Evolutionary conservation across 2,329 filamentous ascomycete species (phyloP).

Genomic region (Aspergillus fructus): DNA sequence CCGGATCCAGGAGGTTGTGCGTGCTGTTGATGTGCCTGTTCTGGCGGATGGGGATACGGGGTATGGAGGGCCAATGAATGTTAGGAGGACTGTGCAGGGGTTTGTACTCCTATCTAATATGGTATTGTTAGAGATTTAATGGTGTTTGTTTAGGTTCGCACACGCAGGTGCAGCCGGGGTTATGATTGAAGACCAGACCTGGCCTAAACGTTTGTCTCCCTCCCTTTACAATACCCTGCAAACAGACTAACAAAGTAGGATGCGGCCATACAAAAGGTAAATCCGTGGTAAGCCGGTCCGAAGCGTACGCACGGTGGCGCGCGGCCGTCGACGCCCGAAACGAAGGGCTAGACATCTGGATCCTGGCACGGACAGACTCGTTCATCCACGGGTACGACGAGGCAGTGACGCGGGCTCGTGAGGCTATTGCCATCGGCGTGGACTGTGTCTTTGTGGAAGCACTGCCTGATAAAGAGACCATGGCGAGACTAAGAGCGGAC

Average conservation of each 20-base stretch:
- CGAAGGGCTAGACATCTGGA: slow-evolving; percentile 47
- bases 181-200: slow-evolving; percentile 51
- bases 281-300: slow-evolving; percentile 45
- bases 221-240: neutral
- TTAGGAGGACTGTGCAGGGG: slow-evolving; percentile 46
- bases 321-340: slow-evolving; percentile 49
- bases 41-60: slow-evolving; percentile 51
- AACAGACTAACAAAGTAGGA: slow-evolving; percentile 23
- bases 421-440: slow-evolving; percentile 45
- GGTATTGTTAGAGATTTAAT: too few relatives aligned
- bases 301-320: slow-evolving; percentile 49
- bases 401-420: slow-evolving; percentile 41
- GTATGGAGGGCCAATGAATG: slow-evolving; percentile 51
- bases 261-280: slow-evolving; percentile 50
- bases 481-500: slow-evolving; percentile 35
- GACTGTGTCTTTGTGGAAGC: slow-evolving; percentile 49
- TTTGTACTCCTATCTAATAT: too few relatives aligned
- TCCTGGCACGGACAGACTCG: slow-evolving; percentile 48
- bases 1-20: slow-evolving; percentile 45
- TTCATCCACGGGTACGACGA: slow-evolving; percentile 45
- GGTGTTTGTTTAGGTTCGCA: slow-evolving; percentile 29
- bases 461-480: slow-evolving; percentile 44
- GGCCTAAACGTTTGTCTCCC: slow-evolving; percentile 45
- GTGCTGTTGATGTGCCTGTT: slow-evolving; percentile 42
- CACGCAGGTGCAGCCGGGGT: slow-evolving; percentile 39